Evolutionary conservation across 2,329 filamentous ascomycete genomes (phyloP).

Genomic region (Cercospora brassicicola): DNA sequence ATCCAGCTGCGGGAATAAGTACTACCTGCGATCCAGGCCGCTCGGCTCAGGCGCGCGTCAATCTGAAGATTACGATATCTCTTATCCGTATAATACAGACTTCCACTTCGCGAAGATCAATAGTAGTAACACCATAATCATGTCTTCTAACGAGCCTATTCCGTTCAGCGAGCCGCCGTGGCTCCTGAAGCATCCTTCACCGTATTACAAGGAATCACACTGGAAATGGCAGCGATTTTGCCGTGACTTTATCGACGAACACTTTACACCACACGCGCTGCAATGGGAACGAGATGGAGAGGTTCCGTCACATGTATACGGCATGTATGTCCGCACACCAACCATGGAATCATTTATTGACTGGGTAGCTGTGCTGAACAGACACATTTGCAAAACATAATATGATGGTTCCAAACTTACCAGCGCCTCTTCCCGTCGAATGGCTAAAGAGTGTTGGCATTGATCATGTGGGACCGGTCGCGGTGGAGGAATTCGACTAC

Average conservation of each 20-base stretch:
- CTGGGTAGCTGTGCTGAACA: conserved; percentile 39
- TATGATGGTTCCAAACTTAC: conserved; percentile 69
- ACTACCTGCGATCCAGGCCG: neutral
- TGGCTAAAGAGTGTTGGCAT: conserved; percentile 73
- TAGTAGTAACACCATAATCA: neutral
- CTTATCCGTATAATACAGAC: neutral
- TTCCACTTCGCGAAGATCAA: neutral
- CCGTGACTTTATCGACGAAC: conserved; percentile 68
- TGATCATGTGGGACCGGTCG: conserved; percentile 65
- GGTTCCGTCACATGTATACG: neutral
- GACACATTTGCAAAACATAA: conserved; percentile 67
- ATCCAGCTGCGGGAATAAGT: neutral
- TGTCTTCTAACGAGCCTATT: neutral
- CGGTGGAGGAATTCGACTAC: conserved; percentile 80
- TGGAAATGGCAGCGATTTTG: conserved; percentile 65
- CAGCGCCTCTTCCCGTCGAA: conserved; percentile 80
- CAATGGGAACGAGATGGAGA: conserved; percentile 62
- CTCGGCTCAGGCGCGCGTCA: neutral
- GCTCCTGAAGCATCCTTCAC: conserved; percentile 74
- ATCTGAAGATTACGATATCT: neutral
- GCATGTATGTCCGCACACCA: neutral
- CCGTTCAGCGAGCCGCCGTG: conserved; percentile 70
- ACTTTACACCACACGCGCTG: conserved; percentile 72
- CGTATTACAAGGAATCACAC: conserved; percentile 77
- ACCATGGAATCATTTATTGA: neutral